These are phyloP conservation scores for Paramecium octaurelia DNA, from an alignment of 73 alveolate genomes.

Conservation along the genomic window DNA sequence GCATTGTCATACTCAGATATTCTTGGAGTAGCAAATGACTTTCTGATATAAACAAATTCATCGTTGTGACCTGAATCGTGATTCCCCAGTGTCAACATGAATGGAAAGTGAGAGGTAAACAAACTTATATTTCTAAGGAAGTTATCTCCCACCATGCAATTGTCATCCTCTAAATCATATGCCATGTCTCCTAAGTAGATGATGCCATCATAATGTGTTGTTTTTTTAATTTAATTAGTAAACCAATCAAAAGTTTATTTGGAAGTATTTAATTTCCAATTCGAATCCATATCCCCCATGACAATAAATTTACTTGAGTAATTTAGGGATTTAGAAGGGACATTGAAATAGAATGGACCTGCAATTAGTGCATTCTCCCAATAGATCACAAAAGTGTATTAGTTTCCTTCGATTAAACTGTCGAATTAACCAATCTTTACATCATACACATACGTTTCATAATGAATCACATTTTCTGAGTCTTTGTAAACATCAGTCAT, in stretches of 20 bases:
- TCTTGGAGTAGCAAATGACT: background rate
- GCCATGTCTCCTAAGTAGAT: background rate
- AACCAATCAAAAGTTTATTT: conserved; percentile 36
- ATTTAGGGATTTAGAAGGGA: background rate
- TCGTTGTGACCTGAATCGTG: background rate
- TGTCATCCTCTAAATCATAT: background rate
- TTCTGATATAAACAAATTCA: background rate
- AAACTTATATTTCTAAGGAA: background rate
- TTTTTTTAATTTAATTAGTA: background rate
- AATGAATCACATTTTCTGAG: background rate
- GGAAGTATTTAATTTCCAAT: conserved; percentile 5
- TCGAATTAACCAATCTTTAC: background rate
- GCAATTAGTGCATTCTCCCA: background rate
- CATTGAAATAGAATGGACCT: background rate
- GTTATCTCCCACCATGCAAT: background rate
- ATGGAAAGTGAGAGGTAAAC: background rate
- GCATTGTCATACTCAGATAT: background rate
- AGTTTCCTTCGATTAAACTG: background rate
- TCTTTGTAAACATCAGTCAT: background rate
- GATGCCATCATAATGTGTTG: background rate
- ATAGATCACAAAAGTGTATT: background rate
- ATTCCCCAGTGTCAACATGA: conserved; percentile 2
- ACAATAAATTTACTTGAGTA: background rate
- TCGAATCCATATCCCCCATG: conserved; percentile 13
- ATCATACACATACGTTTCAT: background rate